Evolutionary conservation across 345 rosid species (phyloP).

Genomic region (Arabidopsis suecica): DNA sequence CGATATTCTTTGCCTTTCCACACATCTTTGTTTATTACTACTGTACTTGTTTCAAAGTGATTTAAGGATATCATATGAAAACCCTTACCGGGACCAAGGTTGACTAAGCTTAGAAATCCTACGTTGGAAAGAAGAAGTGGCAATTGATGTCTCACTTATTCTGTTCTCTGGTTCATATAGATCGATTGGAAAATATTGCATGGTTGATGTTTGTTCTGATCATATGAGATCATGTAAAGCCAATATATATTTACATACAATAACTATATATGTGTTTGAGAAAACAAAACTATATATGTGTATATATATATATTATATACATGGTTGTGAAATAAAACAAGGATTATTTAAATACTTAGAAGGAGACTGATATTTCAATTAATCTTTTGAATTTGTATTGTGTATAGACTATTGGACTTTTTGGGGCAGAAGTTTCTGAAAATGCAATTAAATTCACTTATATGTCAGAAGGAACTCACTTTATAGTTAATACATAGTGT

Average conservation of each 20-base stretch:
- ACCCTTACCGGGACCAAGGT: constrained; percentile 7
- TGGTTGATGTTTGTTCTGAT: constrained; percentile 19
- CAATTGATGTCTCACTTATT: neutral
- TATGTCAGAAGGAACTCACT: constrained; percentile 43
- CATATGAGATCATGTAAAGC: neutral
- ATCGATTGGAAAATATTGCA: constrained; percentile 1
- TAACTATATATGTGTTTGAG: neutral
- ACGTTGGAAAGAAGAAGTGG: constrained; percentile 1
- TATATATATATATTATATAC: neutral
- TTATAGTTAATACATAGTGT: constrained; percentile 34
- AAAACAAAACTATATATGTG: neutral
- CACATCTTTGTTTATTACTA: constrained; percentile 6
- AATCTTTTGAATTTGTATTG: constrained; percentile 18
- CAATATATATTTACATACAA: constrained; percentile 15
- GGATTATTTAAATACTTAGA: constrained; percentile 1
- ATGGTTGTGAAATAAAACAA: neutral
- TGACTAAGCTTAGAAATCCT: constrained; percentile 1
- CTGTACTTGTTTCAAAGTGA: neutral
- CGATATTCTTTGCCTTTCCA: neutral
- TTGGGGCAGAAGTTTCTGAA: constrained; percentile 39
- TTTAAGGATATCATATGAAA: neutral
- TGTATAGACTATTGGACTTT: constrained; percentile 23
- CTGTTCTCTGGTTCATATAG: neutral
- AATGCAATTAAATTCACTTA: constrained; percentile 32
- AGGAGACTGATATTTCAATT: constrained; percentile 5